Evolutionary conservation across 192 early-diverging fungal species (phyloP).

Genomic region (Funneliformis mosseae): DNA sequence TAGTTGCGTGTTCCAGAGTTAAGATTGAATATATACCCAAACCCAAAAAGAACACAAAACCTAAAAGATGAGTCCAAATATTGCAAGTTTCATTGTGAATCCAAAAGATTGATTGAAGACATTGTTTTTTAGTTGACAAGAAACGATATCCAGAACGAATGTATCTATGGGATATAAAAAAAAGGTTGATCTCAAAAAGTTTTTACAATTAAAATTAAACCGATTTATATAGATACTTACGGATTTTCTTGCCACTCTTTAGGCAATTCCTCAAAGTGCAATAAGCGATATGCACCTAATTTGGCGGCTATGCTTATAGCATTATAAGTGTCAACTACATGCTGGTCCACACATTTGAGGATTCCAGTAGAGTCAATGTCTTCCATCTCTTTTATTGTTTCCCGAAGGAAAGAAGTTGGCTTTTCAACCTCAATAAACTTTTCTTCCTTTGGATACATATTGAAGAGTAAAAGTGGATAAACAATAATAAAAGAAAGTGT

Average conservation of each 20-base stretch:
- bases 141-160: slow-evolving; percentile 60
- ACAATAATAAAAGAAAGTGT: background rate
- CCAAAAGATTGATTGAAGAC: slow-evolving; percentile 62
- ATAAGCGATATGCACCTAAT: slow-evolving; percentile 56
- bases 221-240: slow-evolving; percentile 39
- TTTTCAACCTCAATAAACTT: slow-evolving; percentile 46
- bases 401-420: slow-evolving; percentile 39
- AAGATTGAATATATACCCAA: slow-evolving; percentile 54
- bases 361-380: slow-evolving; percentile 55
- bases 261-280: slow-evolving; percentile 61
- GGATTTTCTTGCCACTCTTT: slow-evolving; percentile 66
- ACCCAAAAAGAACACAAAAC: slow-evolving; percentile 59
- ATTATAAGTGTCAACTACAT: slow-evolving; percentile 54
- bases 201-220: too few species aligned
- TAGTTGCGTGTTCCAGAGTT: slow-evolving; percentile 25
- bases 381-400: slow-evolving; percentile 49
- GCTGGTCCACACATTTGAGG: slow-evolving; percentile 57
- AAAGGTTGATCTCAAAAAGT: too few species aligned
- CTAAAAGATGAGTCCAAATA: slow-evolving; percentile 68
- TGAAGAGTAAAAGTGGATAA: background rate
- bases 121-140: slow-evolving; percentile 50
- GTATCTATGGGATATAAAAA: slow-evolving; percentile 35
- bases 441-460: slow-evolving; percentile 28
- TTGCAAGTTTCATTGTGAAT: slow-evolving; percentile 73
- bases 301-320: slow-evolving; percentile 51